Base-by-base conservation (phyloP, 257 asterid species). In the Galeopsis tetrahit region DNA sequence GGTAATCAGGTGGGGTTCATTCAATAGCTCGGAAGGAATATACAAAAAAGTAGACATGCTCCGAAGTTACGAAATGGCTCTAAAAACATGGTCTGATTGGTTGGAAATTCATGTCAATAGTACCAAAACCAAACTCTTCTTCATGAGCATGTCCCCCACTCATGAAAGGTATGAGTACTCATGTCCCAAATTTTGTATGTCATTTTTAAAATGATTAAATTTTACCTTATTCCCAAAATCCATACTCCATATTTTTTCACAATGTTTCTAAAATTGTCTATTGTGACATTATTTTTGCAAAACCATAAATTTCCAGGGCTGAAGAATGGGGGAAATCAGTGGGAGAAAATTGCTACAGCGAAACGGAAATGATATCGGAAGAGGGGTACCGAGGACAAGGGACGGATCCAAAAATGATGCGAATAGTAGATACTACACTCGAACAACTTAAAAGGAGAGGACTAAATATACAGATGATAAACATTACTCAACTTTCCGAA, bases 21-120 rank as follows among this genome's bases (percentile, higher is more conserved):
- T 90, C 70, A 80, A 83, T 44, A 78, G 49, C 42, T 73, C 89
- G 0, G 90, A 89, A 42, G 94, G 93, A 36, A 80, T 90, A 61
- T 77, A 85, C 85, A 90, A 93, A 79, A 79, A 90, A 4, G 79
- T 90, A 13, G 81, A 82, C 43, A 90, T 91, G 96, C 77, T 87
- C 3, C 93, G 95, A 6, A 85, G 96, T 84, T 93, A 90, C 17
- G 94, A 90, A 76, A 84, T 90, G 97, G 96, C 96, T 4, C 75
- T 90, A 4, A 87, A 73, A 66, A 88, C 97, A 2, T 90, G 98
- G 97, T 80, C 96, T 1, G 96, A 93, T 43, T 93, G 98, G 98
- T 43, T 90, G 81, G 96, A 90, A 80, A 83, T 89, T 57, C 96
- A 93, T 53, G 86, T 93, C 61, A 82, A 93, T 68, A 88, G 91